These are phyloP conservation scores for Rubroboletus satanas DNA, from an alignment of 768 basidiomycete species.

Conservation along the genomic window DNA sequence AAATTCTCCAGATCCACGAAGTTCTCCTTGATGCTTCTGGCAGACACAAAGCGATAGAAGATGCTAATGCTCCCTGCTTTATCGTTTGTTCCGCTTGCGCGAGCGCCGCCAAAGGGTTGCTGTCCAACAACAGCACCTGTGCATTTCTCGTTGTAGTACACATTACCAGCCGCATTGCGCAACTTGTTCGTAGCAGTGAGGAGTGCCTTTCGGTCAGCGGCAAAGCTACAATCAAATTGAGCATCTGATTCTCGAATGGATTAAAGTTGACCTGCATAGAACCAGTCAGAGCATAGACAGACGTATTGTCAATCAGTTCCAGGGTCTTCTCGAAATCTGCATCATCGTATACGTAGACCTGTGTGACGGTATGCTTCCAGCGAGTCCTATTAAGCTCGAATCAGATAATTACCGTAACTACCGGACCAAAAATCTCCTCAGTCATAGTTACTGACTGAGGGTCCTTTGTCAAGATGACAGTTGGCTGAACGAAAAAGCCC, in stretches of 20 bases:
- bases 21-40: slow-evolving; percentile 95
- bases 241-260: slow-evolving; percentile 1
- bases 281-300: slow-evolving; percentile 91
- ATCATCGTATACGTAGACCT: slow-evolving; percentile 90
- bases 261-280: slow-evolving; percentile 60
- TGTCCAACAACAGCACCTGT: slow-evolving; percentile 98
- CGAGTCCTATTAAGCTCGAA: neutral
- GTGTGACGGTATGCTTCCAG: slow-evolving; percentile 1
- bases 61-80: slow-evolving; percentile 86
- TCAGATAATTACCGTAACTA: slow-evolving; percentile 65
- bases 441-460: slow-evolving; percentile 85
- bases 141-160: slow-evolving; percentile 98
- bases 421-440: slow-evolving; percentile 97
- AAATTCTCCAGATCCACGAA: slow-evolving; percentile 82
- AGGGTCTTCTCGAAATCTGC: slow-evolving; percentile 81
- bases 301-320: slow-evolving; percentile 81
- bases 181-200: slow-evolving; percentile 76
- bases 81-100: slow-evolving; percentile 94
- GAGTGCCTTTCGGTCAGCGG: slow-evolving; percentile 75
- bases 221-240: slow-evolving; percentile 54
- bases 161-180: slow-evolving; percentile 90
- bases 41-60: slow-evolving; percentile 79
- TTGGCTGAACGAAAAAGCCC: slow-evolving; percentile 93
- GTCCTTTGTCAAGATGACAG: slow-evolving; percentile 89
- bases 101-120: slow-evolving; percentile 95